These are phyloP conservation scores for Cicer bijugum DNA, from an alignment of 306 rosid species.

Conservation along the genomic window DNA sequence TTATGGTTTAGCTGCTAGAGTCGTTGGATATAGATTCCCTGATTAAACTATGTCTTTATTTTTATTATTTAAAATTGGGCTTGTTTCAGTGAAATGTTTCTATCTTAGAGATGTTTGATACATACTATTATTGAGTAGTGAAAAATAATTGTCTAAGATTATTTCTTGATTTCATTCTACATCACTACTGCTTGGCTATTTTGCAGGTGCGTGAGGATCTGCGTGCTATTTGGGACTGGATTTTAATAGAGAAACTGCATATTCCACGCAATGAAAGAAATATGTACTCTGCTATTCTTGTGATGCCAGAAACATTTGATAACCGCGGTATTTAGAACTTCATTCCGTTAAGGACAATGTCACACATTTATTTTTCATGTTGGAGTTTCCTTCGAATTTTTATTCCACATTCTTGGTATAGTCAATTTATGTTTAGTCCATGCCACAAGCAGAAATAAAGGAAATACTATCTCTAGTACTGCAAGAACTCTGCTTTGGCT, in stretches of 20 bases:
- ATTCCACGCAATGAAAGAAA: conserved; percentile 77
- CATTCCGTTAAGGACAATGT: conserved; percentile 32
- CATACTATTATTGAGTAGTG: neutral
- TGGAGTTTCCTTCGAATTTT: conserved; percentile 20
- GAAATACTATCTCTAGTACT: conserved; percentile 75
- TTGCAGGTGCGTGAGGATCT: conserved; percentile 82
- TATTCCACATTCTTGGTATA: conserved; percentile 27
- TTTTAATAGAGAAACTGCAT: conserved; percentile 77
- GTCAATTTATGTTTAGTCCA: conserved; percentile 45
- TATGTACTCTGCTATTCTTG: conserved; percentile 82
- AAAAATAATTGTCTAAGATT: conserved; percentile 19
- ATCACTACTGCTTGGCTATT: conserved; percentile 44
- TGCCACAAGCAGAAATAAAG: conserved; percentile 74
- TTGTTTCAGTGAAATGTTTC: conserved; percentile 5
- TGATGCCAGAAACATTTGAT: conserved; percentile 90
- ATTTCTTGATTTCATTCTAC: conserved; percentile 30
- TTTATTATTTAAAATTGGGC: conserved; percentile 1
- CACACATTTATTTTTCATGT: conserved; percentile 34
- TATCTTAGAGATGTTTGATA: conserved; percentile 12
- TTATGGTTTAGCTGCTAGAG: conserved; percentile 24
- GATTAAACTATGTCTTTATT: conserved; percentile 13
- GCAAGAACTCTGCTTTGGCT: conserved; percentile 75
- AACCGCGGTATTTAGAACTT: conserved; percentile 67
- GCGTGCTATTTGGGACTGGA: conserved; percentile 91
- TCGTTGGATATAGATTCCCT: neutral